Evolutionary conservation across 495 filamentous ascomycete genomes (phyloP).

Genomic region (Pseudomonodictys pantanalensis): DNA sequence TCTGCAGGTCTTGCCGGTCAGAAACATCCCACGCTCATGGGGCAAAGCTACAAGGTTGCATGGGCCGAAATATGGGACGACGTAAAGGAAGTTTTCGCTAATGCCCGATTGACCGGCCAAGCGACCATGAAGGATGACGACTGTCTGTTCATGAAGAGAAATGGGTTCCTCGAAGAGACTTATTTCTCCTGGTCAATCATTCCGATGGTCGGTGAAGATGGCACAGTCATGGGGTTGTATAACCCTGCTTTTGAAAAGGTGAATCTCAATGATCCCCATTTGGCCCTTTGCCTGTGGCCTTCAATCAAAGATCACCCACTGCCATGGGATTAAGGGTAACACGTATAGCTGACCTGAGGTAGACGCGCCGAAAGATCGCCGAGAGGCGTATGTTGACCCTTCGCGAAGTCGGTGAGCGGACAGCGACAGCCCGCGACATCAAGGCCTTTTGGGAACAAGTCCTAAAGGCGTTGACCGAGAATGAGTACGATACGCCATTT

Average conservation of each 20-base stretch:
- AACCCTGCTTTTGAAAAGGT: conserved; percentile 37
- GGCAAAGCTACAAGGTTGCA: conserved; percentile 57
- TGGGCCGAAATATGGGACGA: conserved; percentile 69
- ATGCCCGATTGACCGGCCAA: conserved; percentile 57
- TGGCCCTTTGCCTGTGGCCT: too few relatives aligned
- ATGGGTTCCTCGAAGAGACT: conserved; percentile 60
- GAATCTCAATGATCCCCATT: too few relatives aligned
- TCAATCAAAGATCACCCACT: too few relatives aligned
- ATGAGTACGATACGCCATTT: conserved; percentile 37
- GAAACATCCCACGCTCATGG: conserved; percentile 70
- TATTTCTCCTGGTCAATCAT: conserved; percentile 42
- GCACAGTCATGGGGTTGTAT: conserved; percentile 37
- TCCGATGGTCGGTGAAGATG: conserved; percentile 38
- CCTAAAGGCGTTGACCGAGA: conserved; percentile 26
- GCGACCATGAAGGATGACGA: conserved; percentile 76
- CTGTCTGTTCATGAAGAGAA: conserved; percentile 59
- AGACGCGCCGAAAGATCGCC: conserved; percentile 36
- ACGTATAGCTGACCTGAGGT: neutral
- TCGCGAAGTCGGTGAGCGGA: conserved; percentile 67
- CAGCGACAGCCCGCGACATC: conserved; percentile 62
- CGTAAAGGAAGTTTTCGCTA: conserved; percentile 57
- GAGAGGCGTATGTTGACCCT: conserved; percentile 39
- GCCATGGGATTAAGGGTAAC: too few relatives aligned
- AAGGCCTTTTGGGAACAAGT: conserved; percentile 37
- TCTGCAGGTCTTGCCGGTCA: conserved; percentile 54